phyloP scores from a whole-genome alignment of 257 asterid species.

The Mentha longifolia region DNA sequence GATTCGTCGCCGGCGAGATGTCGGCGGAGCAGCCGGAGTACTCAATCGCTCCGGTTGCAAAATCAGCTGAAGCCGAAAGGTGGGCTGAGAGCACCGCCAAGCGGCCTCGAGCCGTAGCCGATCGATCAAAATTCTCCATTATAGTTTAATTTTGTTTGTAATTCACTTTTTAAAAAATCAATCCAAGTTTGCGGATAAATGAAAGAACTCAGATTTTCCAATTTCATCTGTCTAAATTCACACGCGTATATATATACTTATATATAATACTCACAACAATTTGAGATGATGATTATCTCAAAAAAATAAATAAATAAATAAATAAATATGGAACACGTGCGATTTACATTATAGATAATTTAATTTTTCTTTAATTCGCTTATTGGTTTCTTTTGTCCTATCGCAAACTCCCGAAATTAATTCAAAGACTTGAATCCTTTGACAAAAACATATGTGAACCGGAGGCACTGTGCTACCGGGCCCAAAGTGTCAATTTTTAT shows the following conservation, averaged over 20 bases:
- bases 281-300: too few species aligned
- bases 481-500: too few species aligned
- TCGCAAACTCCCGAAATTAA: too few species aligned
- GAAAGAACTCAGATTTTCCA: not conserved
- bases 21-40: slow-evolving; percentile 59
- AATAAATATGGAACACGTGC: too few species aligned
- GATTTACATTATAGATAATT: too few species aligned
- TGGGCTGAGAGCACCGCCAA: slow-evolving; percentile 91
- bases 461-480: too few species aligned
- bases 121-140: slow-evolving; percentile 58
- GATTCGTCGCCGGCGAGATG: slow-evolving; percentile 63
- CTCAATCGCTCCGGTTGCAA: slow-evolving; percentile 41
- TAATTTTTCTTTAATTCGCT: too few species aligned
- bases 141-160: not conserved
- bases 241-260: not conserved
- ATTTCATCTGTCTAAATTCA: not conserved
- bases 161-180: not conserved
- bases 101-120: slow-evolving; percentile 78
- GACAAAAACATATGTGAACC: too few species aligned
- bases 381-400: too few species aligned
- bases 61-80: slow-evolving; percentile 53
- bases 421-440: too few species aligned
- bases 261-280: too few species aligned
- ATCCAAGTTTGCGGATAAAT: slow-evolving; percentile 3
- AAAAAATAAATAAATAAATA: too few species aligned